Conservation (phyloP, 257 asterid species). For the Scutellaria barbata region DNA sequence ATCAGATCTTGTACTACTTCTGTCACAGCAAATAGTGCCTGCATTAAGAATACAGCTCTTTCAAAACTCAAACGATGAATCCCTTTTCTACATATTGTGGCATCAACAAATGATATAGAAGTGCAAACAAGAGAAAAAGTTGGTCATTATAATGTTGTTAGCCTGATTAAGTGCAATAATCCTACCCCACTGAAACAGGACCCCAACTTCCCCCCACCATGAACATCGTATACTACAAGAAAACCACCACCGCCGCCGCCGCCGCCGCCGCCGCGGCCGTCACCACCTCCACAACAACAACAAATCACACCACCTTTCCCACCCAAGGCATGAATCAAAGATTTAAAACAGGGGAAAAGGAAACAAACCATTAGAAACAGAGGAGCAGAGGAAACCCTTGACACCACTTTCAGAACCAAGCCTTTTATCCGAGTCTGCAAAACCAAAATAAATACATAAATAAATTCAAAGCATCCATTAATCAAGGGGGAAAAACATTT, state of each 20-base stretch:
- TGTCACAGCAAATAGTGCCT: conserved; percentile 88
- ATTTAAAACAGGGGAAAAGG: conserved; percentile 17
- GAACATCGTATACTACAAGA: background rate
- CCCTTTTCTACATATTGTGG: background rate
- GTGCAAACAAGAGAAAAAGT: background rate
- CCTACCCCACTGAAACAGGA: conserved; percentile 39
- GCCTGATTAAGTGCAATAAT: conserved; percentile 22
- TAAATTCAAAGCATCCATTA: background rate
- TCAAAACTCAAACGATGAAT: conserved; percentile 11
- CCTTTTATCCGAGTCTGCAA: conserved; percentile 66
- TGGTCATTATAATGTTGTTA: conserved; percentile 26
- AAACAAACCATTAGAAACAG: conserved; percentile 70
- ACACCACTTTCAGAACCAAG: conserved; percentile 35
- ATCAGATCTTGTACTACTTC: conserved; percentile 72
- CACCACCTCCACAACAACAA: too few relatives aligned
- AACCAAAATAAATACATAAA: conserved; percentile 18
- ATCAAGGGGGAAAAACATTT: background rate
- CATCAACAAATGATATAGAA: background rate
- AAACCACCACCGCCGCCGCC: too few relatives aligned
- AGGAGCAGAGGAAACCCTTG: conserved; percentile 54
- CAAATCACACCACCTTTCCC: too few relatives aligned
- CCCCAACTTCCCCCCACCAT: conserved; percentile 27
- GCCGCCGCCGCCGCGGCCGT: too few relatives aligned
- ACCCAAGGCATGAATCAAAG: conserved; percentile 4
- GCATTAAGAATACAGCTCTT: conserved; percentile 31